Evolutionary conservation across 345 rosid genomes (phyloP).

Genomic region (Lepidium didymum): DNA sequence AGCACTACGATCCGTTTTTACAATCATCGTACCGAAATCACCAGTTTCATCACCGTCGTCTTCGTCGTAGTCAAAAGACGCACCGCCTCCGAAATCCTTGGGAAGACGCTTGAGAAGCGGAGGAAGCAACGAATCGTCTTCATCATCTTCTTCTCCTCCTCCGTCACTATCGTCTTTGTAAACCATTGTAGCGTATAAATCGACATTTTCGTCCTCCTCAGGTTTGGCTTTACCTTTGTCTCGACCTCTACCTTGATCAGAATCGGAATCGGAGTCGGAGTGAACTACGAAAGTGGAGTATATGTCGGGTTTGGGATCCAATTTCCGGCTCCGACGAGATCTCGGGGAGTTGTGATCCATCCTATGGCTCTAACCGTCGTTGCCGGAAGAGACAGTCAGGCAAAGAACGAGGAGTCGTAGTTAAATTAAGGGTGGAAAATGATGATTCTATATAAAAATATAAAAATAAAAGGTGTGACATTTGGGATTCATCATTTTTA

Average conservation of each 20-base stretch:
- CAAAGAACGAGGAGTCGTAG: not conserved
- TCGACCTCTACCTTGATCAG: conserved; percentile 18
- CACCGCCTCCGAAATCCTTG: conserved; percentile 79
- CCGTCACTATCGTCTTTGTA: conserved; percentile 37
- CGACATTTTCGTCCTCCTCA: conserved; percentile 29
- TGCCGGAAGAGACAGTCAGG: conserved; percentile 14
- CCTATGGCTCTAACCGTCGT: conserved; percentile 8
- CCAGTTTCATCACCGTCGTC: conserved; percentile 32
- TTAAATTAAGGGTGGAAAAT: not conserved
- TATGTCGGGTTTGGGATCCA: conserved; percentile 39
- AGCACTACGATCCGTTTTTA: conserved; percentile 43
- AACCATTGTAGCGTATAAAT: conserved; percentile 45
- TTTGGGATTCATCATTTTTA: too few relatives aligned
- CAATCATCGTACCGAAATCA: conserved; percentile 83
- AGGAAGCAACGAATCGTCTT: conserved; percentile 71
- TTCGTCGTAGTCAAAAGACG: conserved; percentile 47
- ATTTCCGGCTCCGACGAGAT: conserved; percentile 42
- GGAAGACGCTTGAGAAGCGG: conserved; percentile 87
- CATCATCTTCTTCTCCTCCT: conserved; percentile 33
- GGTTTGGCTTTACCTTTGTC: conserved; percentile 25
- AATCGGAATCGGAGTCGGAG: conserved; percentile 46
- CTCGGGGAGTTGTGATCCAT: conserved; percentile 43
- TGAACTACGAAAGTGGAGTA: conserved; percentile 54
- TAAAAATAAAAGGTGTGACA: not conserved
- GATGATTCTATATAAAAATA: not conserved